These are phyloP conservation scores for Cyberlindnera maritima DNA, from an alignment of 805 yeast genomes.

Conservation along the genomic window DNA sequence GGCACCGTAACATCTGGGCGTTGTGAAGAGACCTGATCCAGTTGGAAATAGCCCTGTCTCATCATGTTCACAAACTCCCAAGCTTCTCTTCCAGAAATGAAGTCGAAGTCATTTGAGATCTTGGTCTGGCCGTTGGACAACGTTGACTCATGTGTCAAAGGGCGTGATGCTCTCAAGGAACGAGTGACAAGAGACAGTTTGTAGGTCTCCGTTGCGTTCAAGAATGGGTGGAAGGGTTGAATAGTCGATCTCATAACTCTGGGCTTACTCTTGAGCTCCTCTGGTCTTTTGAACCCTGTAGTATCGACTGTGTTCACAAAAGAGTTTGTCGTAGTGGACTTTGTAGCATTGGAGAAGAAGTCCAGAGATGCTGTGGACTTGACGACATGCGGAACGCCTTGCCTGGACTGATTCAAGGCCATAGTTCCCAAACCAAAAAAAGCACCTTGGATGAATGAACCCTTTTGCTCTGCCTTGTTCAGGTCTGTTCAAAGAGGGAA, in stretches of 20 bases:
- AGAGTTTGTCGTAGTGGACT: conserved; percentile 8
- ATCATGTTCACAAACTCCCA: conserved; percentile 2
- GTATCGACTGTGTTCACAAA: conserved; percentile 3
- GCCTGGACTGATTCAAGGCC: conserved; percentile 2
- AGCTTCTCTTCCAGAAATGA: conserved; percentile 8
- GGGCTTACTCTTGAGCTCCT: neutral
- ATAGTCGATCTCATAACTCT: conserved; percentile 3
- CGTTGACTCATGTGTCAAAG: conserved; percentile 5
- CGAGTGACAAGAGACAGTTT: conserved; percentile 3
- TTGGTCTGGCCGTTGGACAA: conserved; percentile 1
- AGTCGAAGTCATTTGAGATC: neutral
- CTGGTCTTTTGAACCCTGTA: conserved; percentile 3
- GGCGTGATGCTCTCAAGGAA: neutral
- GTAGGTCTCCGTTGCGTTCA: conserved; percentile 1
- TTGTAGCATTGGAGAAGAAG: conserved; percentile 17
- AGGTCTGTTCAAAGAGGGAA: too few species aligned
- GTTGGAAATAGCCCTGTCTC: conserved; percentile 2
- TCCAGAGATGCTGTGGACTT: conserved; percentile 13
- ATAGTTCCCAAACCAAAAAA: too few species aligned
- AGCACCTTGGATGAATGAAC: too few species aligned
- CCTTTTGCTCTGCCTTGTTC: too few species aligned
- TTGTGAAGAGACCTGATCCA: conserved; percentile 2
- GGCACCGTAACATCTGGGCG: neutral
- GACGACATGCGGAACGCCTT: conserved; percentile 7
- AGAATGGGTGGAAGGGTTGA: conserved; percentile 13